Evolutionary conservation across 345 rosid species (phyloP), one percentile per base, ranked within the genome.

Genomic region (Heritiera fomes): DNA sequence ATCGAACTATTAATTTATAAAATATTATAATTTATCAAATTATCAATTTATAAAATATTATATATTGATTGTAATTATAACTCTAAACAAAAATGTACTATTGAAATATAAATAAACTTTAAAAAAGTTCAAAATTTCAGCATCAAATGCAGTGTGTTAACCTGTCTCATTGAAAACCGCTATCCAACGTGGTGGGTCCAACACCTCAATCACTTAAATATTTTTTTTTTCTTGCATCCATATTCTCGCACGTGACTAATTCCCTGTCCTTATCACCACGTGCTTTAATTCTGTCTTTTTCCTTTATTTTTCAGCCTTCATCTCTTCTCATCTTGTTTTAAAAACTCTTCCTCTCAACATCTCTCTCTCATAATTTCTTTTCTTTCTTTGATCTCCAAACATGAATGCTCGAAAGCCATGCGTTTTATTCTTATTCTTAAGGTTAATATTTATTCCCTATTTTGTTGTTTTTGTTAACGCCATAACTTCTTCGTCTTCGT

Each of bases 181-280:
- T 14, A 10, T 7, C 17, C 50, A 11, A 76, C 52, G 38, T 85
- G 87, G 83, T 65, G 87, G 87, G 15, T 45, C 85, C 82, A 6
- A 0, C 9, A 34, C 47, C 67, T 73, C 0, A 15, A 11, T 55
- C 0, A 32, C 30, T 8, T 28, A 23, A 23, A 17, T 17, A 6
- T 17, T 8, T 18, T n/a, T n/a, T n/a, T 9, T n/a, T 1, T 5
- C 56, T 15, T 53, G 12, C 81, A 52, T 34, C 28, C 75, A 41
- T 70, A 69, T 80, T 83, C 77, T 34, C 75, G 88, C 85, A 89
- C 84, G 87, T 86, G 90, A 63, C 61, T 12, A 46, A 56, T 78
- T 79, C 43, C 63, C 30, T 4, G 18, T 69, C 52, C 74, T 79
- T 49, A 34, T 62, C 70, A 79, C 86, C 88, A 88, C 93, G 89